Conservation (phyloP, 2,329 filamentous ascomycete species). For the Zelopaecilomyces penicillatus region DNA sequence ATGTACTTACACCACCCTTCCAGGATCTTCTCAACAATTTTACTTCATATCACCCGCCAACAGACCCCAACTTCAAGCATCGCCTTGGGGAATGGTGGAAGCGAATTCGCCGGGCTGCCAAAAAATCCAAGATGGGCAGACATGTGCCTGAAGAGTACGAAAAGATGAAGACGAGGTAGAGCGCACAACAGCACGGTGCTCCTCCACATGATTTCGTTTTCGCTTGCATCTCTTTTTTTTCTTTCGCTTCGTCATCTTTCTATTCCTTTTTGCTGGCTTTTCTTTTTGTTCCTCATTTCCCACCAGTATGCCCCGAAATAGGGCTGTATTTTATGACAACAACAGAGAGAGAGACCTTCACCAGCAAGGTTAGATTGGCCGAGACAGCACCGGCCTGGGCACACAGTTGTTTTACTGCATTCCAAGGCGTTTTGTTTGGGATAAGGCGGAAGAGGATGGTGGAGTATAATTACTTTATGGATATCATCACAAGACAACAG, state of each 20-base stretch:
- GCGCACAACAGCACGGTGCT: slow-evolving; percentile 1
- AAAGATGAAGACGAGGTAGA: slow-evolving; percentile 24
- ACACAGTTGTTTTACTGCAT: too few relatives aligned
- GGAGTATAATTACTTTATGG: too few relatives aligned
- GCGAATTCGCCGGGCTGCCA: slow-evolving; percentile 24
- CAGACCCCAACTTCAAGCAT: slow-evolving; percentile 21
- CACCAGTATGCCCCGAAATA: too few relatives aligned
- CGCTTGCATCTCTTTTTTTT: neutral
- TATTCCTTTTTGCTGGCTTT: too few relatives aligned
- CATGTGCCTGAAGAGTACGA: slow-evolving; percentile 25
- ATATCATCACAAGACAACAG: too few relatives aligned
- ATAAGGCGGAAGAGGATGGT: too few relatives aligned
- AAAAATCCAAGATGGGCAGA: slow-evolving; percentile 25
- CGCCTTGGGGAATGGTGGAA: slow-evolving; percentile 27
- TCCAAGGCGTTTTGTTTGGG: too few relatives aligned
- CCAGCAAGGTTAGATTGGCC: too few relatives aligned
- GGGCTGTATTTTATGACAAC: too few relatives aligned
- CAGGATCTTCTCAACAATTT: slow-evolving; percentile 25
- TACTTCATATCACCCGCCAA: slow-evolving; percentile 17
- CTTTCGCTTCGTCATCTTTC: neutral
- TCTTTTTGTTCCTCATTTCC: neutral
- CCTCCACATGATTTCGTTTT: neutral
- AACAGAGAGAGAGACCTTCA: too few relatives aligned
- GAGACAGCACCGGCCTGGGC: too few relatives aligned
- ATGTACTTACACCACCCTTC: slow-evolving; percentile 2